Conservation (phyloP, 2,329 filamentous ascomycete genomes). For the Penicillium sp. region DNA sequence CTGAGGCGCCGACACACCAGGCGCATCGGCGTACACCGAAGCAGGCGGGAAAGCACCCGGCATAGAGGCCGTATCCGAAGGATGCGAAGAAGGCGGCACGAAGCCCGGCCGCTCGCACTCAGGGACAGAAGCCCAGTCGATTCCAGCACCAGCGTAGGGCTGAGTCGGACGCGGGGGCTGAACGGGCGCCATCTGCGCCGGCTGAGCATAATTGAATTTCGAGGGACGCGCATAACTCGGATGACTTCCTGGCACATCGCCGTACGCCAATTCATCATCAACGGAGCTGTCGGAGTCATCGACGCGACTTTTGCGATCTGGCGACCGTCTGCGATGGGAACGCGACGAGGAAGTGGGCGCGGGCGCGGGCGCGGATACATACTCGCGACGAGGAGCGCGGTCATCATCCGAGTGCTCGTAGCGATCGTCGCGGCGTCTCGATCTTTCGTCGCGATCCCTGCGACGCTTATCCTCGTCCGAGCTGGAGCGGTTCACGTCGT, state of each 20-base stretch:
- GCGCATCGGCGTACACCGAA: slow-evolving; percentile 24
- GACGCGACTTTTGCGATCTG: slow-evolving; percentile 23
- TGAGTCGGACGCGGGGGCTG: slow-evolving; percentile 15
- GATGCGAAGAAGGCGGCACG: slow-evolving; percentile 40
- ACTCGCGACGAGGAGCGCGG: slow-evolving; percentile 12
- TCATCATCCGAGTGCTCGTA: slow-evolving; percentile 31
- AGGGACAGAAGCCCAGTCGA: slow-evolving; percentile 42
- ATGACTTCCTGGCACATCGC: slow-evolving; percentile 32
- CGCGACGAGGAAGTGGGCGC: slow-evolving; percentile 6
- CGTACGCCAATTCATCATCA: slow-evolving; percentile 42
- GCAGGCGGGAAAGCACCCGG: slow-evolving; percentile 35
- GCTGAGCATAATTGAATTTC: slow-evolving; percentile 35
- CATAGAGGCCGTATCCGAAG: slow-evolving; percentile 22
- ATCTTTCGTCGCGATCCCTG: slow-evolving; percentile 5
- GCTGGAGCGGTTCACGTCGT: slow-evolving; percentile 25
- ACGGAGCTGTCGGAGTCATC: slow-evolving; percentile 31
- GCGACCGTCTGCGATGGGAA: slow-evolving; percentile 21
- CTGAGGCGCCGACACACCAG: slow-evolving; percentile 17
- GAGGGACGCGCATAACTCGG: slow-evolving; percentile 38
- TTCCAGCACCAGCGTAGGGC: slow-evolving; percentile 14
- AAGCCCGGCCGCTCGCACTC: slow-evolving; percentile 45
- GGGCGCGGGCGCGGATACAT: background rate
- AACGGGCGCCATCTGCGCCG: slow-evolving; percentile 19
- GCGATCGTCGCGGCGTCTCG: slow-evolving; percentile 22
- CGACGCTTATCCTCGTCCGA: slow-evolving; percentile 22